Evolutionary conservation across 768 basidiomycete genomes (phyloP).

Genomic region (Suillus sp.): DNA sequence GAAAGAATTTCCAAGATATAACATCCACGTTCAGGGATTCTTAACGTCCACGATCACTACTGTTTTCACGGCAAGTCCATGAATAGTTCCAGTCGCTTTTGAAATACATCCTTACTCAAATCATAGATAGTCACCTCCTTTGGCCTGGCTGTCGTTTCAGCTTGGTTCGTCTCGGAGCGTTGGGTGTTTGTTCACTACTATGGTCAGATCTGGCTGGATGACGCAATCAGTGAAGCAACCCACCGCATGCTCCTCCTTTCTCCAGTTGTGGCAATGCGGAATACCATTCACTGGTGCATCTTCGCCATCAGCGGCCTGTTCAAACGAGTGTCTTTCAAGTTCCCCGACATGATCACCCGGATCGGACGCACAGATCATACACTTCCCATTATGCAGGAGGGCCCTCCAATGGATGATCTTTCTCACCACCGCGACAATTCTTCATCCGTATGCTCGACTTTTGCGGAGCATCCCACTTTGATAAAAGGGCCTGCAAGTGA

Average conservation of each 20-base stretch:
- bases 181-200: constrained; percentile 49
- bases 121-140: constrained; percentile 40
- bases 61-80: constrained; percentile 56
- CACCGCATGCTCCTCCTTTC: constrained; percentile 25
- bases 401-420: neutral
- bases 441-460: constrained; percentile 27
- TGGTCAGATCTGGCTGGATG: constrained; percentile 54
- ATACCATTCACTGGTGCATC: constrained; percentile 29
- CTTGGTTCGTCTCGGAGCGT: constrained; percentile 57
- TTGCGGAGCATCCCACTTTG: constrained; percentile 28
- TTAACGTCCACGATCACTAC: constrained; percentile 76
- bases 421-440: constrained; percentile 16
- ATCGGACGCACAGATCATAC: neutral
- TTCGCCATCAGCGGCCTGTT: constrained; percentile 23
- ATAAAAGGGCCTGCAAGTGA: constrained; percentile 27
- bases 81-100: neutral
- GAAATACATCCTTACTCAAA: constrained; percentile 16
- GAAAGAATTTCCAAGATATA: constrained; percentile 16
- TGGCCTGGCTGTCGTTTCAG: constrained; percentile 50
- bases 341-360: neutral
- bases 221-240: constrained; percentile 38
- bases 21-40: constrained; percentile 40
- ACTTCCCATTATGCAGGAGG: constrained; percentile 1
- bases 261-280: constrained; percentile 21
- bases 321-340: constrained; percentile 21